Evolutionary conservation across 257 asterid genomes (phyloP).

Genomic region (Nicotiana tomentosiformis): DNA sequence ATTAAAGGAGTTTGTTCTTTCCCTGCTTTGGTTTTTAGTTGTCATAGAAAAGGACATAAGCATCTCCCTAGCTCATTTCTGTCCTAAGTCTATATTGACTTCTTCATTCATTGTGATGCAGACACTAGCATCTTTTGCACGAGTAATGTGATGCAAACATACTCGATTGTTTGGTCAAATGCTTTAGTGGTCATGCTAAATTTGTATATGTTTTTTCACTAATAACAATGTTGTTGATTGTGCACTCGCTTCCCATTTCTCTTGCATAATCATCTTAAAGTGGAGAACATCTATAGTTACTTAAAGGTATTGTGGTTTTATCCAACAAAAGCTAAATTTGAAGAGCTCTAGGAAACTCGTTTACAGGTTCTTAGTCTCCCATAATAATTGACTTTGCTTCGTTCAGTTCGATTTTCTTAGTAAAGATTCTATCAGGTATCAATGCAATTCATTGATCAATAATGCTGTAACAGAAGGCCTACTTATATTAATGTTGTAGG

Average conservation of each 20-base stretch:
- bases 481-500: too few species aligned
- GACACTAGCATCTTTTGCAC: too few species aligned
- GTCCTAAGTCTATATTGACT: too few species aligned
- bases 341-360: background rate
- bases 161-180: background rate
- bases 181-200: background rate
- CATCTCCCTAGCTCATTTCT: too few species aligned
- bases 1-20: too few species aligned
- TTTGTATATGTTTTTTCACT: background rate
- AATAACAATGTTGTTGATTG: background rate
- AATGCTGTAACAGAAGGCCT: too few species aligned
- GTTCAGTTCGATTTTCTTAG: conserved; percentile 97
- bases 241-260: background rate
- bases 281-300: background rate
- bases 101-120: too few species aligned
- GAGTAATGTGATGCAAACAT: too few species aligned
- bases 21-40: too few species aligned
- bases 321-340: background rate
- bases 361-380: background rate
- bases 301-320: conserved; percentile 42
- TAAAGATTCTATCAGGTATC: conserved; percentile 95
- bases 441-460: background rate
- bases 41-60: too few species aligned
- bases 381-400: conserved; percentile 17
- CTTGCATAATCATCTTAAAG: background rate